These are phyloP conservation scores for Pichia sp. DNA, from an alignment of 1,139 yeast genomes.

Conservation along the genomic window DNA sequence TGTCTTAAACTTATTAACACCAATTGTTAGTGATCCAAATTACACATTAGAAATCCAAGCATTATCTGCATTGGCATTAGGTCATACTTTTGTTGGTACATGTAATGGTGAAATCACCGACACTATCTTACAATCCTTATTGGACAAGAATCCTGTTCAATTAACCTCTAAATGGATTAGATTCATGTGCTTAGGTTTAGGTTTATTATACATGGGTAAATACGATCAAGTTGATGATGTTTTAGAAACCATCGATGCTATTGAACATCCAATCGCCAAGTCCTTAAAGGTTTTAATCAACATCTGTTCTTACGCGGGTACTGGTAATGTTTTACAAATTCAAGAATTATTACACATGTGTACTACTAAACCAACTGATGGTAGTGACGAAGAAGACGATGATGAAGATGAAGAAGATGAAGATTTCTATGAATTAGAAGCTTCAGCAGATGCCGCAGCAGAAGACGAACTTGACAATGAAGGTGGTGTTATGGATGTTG, in stretches of 20 bases:
- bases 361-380: conserved; percentile 49
- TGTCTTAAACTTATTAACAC: conserved; percentile 71
- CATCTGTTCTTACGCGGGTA: conserved; percentile 95
- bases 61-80: conserved; percentile 87
- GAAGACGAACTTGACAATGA: conserved; percentile 8
- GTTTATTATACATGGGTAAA: conserved; percentile 90
- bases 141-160: conserved; percentile 80
- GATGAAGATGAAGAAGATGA: conserved; percentile 28
- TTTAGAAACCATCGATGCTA: conserved; percentile 90
- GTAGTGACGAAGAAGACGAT: conserved; percentile 46
- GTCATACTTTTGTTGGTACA: conserved; percentile 94
- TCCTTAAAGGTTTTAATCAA: conserved; percentile 89
- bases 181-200: conserved; percentile 90
- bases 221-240: conserved; percentile 96
- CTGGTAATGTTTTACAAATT: conserved; percentile 95
- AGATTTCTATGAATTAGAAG: conserved; percentile 7
- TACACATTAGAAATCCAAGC: conserved; percentile 77
- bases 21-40: conserved; percentile 82
- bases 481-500: conserved; percentile 12
- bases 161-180: conserved; percentile 84
- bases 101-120: conserved; percentile 94
- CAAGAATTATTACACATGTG: conserved; percentile 90
- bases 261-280: conserved; percentile 91
- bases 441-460: conserved; percentile 33
- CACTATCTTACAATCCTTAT: conserved; percentile 81